Evolutionary conservation across 2,329 filamentous ascomycete genomes (phyloP).

Genomic region (Sarocladiaceae sp.): DNA sequence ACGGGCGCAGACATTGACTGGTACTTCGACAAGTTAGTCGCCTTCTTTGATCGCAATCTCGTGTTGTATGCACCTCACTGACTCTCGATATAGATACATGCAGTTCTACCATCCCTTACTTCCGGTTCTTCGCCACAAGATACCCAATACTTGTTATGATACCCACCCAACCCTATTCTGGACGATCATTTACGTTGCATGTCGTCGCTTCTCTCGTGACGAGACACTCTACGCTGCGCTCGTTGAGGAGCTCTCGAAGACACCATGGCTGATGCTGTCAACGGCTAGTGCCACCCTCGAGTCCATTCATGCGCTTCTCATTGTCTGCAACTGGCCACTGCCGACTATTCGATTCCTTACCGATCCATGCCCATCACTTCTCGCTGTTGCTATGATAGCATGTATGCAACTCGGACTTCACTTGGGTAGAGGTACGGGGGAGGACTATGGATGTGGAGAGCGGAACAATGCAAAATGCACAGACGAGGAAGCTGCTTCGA

Average conservation of each 20-base stretch:
- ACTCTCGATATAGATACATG: conserved; percentile 37
- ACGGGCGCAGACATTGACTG: conserved; percentile 50
- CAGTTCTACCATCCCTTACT: conserved; percentile 49
- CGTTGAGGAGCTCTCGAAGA: conserved; percentile 40
- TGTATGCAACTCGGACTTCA: conserved; percentile 47
- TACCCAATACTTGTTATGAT: conserved; percentile 48
- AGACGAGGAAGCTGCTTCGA: conserved; percentile 48
- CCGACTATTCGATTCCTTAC: conserved; percentile 46
- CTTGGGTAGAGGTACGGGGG: conserved; percentile 46
- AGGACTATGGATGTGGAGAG: conserved; percentile 41
- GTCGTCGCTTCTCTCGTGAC: conserved; percentile 43
- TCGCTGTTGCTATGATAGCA: conserved; percentile 42
- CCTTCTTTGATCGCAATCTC: background rate
- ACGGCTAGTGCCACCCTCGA: conserved; percentile 40
- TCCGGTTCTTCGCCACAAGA: conserved; percentile 43
- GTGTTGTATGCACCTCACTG: conserved; percentile 3
- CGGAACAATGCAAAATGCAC: conserved; percentile 39
- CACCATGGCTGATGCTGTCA: conserved; percentile 40
- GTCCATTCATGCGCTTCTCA: conserved; percentile 46
- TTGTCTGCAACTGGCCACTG: conserved; percentile 48
- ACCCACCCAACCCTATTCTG: conserved; percentile 47
- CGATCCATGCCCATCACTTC: conserved; percentile 45
- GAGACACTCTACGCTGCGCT: conserved; percentile 38
- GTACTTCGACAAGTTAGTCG: conserved; percentile 48
- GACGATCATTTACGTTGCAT: conserved; percentile 47